These are phyloP conservation scores for Lactuca saligna DNA, from an alignment of 129 eudicot genomes.

Conservation along the genomic window DNA sequence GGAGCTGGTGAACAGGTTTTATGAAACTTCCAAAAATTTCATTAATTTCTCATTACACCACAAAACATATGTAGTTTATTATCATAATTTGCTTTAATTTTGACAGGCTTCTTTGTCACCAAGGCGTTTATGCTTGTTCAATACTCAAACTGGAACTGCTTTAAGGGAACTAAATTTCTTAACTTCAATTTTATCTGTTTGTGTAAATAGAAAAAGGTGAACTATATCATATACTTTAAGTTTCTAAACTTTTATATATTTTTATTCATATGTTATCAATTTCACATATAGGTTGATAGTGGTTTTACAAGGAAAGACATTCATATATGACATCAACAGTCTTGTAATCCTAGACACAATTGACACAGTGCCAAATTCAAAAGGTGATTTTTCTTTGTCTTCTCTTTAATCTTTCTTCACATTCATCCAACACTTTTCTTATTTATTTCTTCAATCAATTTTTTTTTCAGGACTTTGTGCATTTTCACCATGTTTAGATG, in stretches of 20 bases:
- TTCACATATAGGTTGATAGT: constrained; percentile 70
- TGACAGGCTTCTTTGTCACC: constrained; percentile 92
- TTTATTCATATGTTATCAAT: not conserved
- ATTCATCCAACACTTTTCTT: not conserved
- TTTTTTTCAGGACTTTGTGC: constrained; percentile 76
- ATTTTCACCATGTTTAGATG: constrained; percentile 72
- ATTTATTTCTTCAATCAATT: constrained; percentile 3
- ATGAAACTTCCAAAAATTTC: not conserved
- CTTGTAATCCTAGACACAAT: constrained; percentile 70
- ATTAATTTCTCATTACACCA: constrained; percentile 11
- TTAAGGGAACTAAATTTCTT: constrained; percentile 78
- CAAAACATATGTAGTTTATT: not conserved
- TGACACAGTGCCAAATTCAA: constrained; percentile 85
- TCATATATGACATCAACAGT: constrained; percentile 79
- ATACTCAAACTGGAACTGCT: constrained; percentile 67
- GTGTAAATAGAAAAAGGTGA: constrained; percentile 80
- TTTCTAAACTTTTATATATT: not conserved
- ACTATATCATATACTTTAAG: not conserved
- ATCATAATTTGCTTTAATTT: constrained; percentile 19
- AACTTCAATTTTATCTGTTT: constrained; percentile 89
- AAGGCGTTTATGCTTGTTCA: constrained; percentile 85
- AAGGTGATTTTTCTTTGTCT: constrained; percentile 46
- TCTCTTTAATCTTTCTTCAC: not conserved
- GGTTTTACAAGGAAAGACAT: constrained; percentile 77
- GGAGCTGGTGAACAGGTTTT: constrained; percentile 99